Evolutionary conservation across 768 basidiomycete genomes (phyloP).

Genomic region (Boletus sp.): DNA sequence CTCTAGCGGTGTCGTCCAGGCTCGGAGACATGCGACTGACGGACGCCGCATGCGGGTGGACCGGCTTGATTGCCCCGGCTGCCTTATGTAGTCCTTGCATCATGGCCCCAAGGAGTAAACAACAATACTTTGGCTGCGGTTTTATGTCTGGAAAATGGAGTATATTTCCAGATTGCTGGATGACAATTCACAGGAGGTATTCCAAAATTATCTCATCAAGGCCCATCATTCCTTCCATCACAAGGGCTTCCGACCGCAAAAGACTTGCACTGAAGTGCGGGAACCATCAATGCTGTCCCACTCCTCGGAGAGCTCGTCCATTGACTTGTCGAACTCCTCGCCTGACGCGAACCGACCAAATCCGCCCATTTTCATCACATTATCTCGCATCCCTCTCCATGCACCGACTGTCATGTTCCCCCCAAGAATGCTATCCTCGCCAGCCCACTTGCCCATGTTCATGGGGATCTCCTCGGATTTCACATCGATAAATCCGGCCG

Average conservation of each 20-base stretch:
- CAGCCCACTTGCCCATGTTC: slow-evolving; percentile 26
- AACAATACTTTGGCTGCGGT: too few relatives aligned
- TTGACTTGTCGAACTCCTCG: slow-evolving; percentile 18
- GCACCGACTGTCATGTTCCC: slow-evolving; percentile 16
- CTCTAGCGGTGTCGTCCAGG: too few relatives aligned
- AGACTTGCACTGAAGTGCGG: not conserved
- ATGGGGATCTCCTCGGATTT: slow-evolving; percentile 15
- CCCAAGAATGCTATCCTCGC: slow-evolving; percentile 19
- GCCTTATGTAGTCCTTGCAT: too few relatives aligned
- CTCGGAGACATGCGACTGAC: too few relatives aligned
- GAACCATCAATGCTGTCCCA: slow-evolving; percentile 25
- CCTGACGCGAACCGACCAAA: slow-evolving; percentile 13
- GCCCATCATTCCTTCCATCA: too few relatives aligned
- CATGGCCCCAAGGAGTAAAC: too few relatives aligned
- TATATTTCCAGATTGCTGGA: too few relatives aligned
- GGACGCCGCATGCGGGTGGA: too few relatives aligned
- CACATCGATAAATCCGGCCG: slow-evolving; percentile 18
- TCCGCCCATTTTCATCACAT: slow-evolving; percentile 19
- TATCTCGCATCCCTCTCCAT: slow-evolving; percentile 24
- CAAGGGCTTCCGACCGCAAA: slow-evolving; percentile 17
- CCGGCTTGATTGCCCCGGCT: too few relatives aligned
- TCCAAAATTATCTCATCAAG: too few relatives aligned
- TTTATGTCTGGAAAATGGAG: too few relatives aligned
- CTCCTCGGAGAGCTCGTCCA: slow-evolving; percentile 22
- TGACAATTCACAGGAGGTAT: too few relatives aligned